Evolutionary conservation across 2,329 filamentous ascomycete species (phyloP), one percentile per base, ranked within the genome.

Genomic region (Pseudomassariella vexata): DNA sequence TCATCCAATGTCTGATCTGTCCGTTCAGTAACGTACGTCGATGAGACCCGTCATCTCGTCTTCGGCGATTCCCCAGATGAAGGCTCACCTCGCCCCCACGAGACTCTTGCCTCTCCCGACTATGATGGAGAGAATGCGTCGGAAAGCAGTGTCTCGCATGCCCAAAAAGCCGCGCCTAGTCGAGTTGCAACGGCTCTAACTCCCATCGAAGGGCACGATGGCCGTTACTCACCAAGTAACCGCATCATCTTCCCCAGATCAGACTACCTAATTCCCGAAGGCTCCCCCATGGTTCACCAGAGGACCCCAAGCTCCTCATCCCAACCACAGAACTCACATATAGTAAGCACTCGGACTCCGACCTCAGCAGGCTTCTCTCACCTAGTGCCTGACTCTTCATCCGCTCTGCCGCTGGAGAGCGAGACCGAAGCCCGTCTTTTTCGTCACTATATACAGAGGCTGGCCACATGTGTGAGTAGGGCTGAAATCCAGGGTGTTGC

Each of bases 391-490:
- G n/a, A n/a, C n/a, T n/a, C n/a, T n/a, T n/a, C n/a, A n/a, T n/a
- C n/a, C n/a, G 49, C 46, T 2, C 51, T 55, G n/a, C 54, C 54
- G 7, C 46, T 58, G 12, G 50, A 49, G 32, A 45, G 41, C 20
- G 44, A 50, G 17, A 49, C 52, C 4, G 55, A 59, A 32, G 55
- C 56, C 9, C 32, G 45, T 3, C 35, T 59, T 8, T 59, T 57
- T 35, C 54, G 53, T 19, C 55, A 59, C 34, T 59, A 57, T 34
- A 54, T 59, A 22, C 48, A 57, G 24, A 52, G 50, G 28, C 35
- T 59, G 19, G 55, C 55, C 7, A 46, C 53, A 11, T 59, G 54
- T 41, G 56, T 59, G 48, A 44, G 56, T 42, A 33, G n/a, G n/a
- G n/a, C n/a, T n/a, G n/a, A n/a, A n/a, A n/a, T n/a, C n/a, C n/a